Conservation (phyloP, 148 eudicot species). For the Arctostaphylos glauca region DNA sequence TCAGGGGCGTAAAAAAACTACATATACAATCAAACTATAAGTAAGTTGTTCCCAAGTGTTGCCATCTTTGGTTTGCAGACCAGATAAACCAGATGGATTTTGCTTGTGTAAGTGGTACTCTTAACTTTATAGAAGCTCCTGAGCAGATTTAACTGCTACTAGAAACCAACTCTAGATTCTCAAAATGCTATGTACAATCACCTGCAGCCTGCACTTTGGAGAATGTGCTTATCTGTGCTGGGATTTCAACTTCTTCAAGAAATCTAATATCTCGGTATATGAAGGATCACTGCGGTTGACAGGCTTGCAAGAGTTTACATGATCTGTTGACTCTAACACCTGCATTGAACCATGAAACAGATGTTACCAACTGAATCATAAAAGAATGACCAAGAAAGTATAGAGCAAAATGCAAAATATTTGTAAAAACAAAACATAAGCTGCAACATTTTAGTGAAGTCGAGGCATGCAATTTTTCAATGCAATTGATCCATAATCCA, state of each 20-base stretch:
- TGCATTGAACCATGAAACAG: slow-evolving; percentile 26
- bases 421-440: background rate
- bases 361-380: background rate
- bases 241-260: slow-evolving; percentile 74
- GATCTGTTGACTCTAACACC: slow-evolving; percentile 98
- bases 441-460: background rate
- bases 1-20: background rate
- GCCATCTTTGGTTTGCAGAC: background rate
- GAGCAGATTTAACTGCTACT: background rate
- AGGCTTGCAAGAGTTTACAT: slow-evolving; percentile 97
- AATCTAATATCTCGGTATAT: slow-evolving; percentile 67
- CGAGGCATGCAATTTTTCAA: background rate
- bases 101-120: background rate
- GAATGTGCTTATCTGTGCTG: slow-evolving; percentile 17
- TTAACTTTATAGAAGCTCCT: background rate
- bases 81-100: background rate
- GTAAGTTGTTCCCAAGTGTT: background rate
- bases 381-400: background rate
- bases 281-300: slow-evolving; percentile 79
- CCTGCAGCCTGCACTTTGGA: background rate
- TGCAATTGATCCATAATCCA: background rate
- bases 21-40: background rate
- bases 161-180: background rate
- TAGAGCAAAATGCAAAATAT: background rate
- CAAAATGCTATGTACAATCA: slow-evolving; percentile 17